Evolutionary conservation across 2,329 filamentous ascomycete species (phyloP).

Genomic region (Diaporthe amygdali): DNA sequence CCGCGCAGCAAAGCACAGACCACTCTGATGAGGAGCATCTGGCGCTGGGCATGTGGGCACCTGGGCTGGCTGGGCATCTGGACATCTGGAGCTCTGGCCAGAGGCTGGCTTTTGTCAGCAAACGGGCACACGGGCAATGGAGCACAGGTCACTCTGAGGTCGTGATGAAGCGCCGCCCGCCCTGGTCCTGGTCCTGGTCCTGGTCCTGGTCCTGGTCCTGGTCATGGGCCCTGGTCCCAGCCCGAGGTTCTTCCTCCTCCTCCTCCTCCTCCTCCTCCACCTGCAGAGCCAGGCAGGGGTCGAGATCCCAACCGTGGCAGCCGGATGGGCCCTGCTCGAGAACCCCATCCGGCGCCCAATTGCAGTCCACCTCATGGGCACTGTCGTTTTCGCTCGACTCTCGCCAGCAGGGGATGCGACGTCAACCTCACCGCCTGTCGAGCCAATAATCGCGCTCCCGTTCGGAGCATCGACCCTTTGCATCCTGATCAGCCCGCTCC

Average conservation of each 20-base stretch:
- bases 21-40: background rate
- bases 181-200: background rate
- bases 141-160: constrained; percentile 22
- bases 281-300: constrained; percentile 2
- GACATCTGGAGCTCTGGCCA: constrained; percentile 18
- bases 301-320: constrained; percentile 7
- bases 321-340: constrained; percentile 13
- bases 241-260: constrained; percentile 2
- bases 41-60: background rate
- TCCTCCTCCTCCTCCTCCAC: background rate
- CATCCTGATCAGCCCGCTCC: background rate
- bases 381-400: constrained; percentile 17
- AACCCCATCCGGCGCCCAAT: constrained; percentile 19
- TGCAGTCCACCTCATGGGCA: background rate
- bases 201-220: background rate
- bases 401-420: constrained; percentile 18
- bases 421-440: constrained; percentile 25
- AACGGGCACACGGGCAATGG: background rate
- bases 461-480: background rate
- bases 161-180: constrained; percentile 11
- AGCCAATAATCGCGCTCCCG: constrained; percentile 23
- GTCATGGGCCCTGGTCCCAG: constrained; percentile 10
- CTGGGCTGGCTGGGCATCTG: background rate
- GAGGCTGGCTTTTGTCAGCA: constrained; percentile 15
- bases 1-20: background rate